Percentiles rank a stretch among this genome's conserved stretches.
These are phyloP conservation scores for Cytospora chrysosperma DNA, from an alignment of 2,329 filamentous ascomycete species.

Conservation along the genomic window DNA sequence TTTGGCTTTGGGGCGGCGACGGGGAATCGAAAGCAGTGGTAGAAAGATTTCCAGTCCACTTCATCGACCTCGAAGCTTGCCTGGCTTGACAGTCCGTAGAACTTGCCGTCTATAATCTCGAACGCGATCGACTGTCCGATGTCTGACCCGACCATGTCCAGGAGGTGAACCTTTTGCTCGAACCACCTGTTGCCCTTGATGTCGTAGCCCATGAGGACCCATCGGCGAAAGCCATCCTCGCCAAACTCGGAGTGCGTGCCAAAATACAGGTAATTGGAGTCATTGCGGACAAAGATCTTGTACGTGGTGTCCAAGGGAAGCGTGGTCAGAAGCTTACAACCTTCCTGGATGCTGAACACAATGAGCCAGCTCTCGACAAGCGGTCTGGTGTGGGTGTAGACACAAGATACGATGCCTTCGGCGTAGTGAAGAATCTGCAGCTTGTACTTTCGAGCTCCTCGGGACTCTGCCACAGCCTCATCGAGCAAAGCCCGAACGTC, in stretches of 20 bases:
- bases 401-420: slow-evolving; percentile 55
- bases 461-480: slow-evolving; percentile 37
- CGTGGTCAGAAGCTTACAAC: slow-evolving; percentile 41
- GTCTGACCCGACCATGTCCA: slow-evolving; percentile 61
- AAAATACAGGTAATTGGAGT: slow-evolving; percentile 59
- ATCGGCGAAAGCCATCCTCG: slow-evolving; percentile 57
- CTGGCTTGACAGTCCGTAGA: slow-evolving; percentile 71
- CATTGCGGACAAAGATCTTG: slow-evolving; percentile 68
- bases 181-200: slow-evolving; percentile 43
- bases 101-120: slow-evolving; percentile 62
- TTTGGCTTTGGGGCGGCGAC: slow-evolving; percentile 45
- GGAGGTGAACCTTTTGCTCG: slow-evolving; percentile 48
- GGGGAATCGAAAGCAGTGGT: slow-evolving; percentile 64
- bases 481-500: slow-evolving; percentile 46
- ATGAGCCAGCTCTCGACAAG: slow-evolving; percentile 51
- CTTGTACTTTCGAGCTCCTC: slow-evolving; percentile 39
- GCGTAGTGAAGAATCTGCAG: slow-evolving; percentile 59
- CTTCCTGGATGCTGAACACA: slow-evolving; percentile 43
- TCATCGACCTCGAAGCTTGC: slow-evolving; percentile 61
- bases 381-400: slow-evolving; percentile 46
- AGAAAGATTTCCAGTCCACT: slow-evolving; percentile 67
- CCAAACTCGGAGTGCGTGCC: slow-evolving; percentile 60
- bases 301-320: slow-evolving; percentile 43
- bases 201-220: slow-evolving; percentile 58
- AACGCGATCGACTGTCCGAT: slow-evolving; percentile 70